Evolutionary conservation across 2,329 filamentous ascomycete species (phyloP).

Genomic region (Botrytis hyacinthi): DNA sequence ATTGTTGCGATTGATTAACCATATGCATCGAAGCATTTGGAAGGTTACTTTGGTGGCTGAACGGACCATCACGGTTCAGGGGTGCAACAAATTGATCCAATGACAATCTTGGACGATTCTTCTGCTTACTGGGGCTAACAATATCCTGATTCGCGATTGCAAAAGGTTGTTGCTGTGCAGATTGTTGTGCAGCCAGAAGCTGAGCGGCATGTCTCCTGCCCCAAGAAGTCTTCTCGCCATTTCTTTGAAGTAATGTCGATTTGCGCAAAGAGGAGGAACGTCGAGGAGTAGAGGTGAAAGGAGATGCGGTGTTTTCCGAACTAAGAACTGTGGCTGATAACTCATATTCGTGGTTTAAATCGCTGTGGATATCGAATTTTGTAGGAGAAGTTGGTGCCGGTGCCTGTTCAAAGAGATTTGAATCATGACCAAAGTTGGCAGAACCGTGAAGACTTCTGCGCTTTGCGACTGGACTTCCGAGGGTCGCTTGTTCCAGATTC

Average conservation of each 20-base stretch:
- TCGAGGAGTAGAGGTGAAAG: conserved; percentile 55
- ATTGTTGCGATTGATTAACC: conserved; percentile 40
- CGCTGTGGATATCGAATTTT: conserved; percentile 54
- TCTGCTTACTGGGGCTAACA: conserved; percentile 56
- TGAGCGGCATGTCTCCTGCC: conserved; percentile 58
- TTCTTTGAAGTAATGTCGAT: conserved; percentile 83
- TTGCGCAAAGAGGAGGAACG: conserved; percentile 76
- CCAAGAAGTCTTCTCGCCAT: conserved; percentile 65
- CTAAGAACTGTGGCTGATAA: conserved; percentile 43
- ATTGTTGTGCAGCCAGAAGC: conserved; percentile 36
- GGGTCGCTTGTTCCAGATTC: conserved; percentile 75
- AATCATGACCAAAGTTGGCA: conserved; percentile 58
- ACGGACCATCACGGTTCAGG: conserved; percentile 61
- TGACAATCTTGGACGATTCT: conserved; percentile 68
- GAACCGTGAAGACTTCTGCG: conserved; percentile 81
- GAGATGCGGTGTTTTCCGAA: conserved; percentile 34
- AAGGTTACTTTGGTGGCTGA: conserved; percentile 54
- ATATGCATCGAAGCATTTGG: conserved; percentile 54
- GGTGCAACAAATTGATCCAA: conserved; percentile 74
- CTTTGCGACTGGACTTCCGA: conserved; percentile 87
- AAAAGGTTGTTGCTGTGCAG: conserved; percentile 29
- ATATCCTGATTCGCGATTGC: conserved; percentile 45
- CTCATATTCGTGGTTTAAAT: conserved; percentile 52
- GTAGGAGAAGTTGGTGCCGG: conserved; percentile 44
- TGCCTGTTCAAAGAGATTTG: conserved; percentile 73